Evolutionary conservation across 2,329 filamentous ascomycete genomes (phyloP).

Genomic region (Botryotinia convoluta): DNA sequence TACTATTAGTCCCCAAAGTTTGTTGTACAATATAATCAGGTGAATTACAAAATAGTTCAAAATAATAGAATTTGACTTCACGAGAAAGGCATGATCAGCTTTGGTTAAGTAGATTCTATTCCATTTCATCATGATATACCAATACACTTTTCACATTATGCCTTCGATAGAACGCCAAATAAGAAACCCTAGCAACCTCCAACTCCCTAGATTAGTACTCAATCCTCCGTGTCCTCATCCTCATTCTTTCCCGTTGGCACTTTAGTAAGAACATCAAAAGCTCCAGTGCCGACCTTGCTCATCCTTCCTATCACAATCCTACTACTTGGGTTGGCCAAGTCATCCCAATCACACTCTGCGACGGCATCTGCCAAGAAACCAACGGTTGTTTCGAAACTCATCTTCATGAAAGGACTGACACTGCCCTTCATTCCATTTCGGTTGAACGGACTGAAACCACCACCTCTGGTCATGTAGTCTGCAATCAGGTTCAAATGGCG

Average conservation of each 20-base stretch:
- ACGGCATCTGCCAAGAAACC: constrained; percentile 92
- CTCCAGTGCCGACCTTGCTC: constrained; percentile 81
- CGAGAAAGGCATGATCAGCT: neutral
- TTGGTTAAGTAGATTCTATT: constrained; percentile 5
- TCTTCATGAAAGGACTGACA: constrained; percentile 92
- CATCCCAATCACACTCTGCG: constrained; percentile 85
- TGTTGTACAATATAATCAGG: neutral
- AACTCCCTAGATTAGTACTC: constrained; percentile 19
- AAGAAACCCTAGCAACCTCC: constrained; percentile 1
- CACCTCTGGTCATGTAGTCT: constrained; percentile 95
- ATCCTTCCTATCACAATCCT: constrained; percentile 84
- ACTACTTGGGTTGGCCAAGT: constrained; percentile 79
- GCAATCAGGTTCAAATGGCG: constrained; percentile 93
- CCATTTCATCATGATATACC: constrained; percentile 19
- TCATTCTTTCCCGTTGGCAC: constrained; percentile 39
- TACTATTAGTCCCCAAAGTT: neutral
- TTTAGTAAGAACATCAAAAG: constrained; percentile 79
- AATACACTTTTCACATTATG: constrained; percentile 20
- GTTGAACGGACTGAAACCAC: constrained; percentile 87
- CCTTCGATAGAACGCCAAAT: constrained; percentile 6
- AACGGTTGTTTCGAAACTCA: constrained; percentile 98
- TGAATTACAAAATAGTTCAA: neutral
- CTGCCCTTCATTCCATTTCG: constrained; percentile 83
- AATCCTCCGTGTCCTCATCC: constrained; percentile 20
- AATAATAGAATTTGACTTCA: neutral